Base-by-base conservation (phyloP, 768 basidiomycete species). In the Mycena venus region DNA sequence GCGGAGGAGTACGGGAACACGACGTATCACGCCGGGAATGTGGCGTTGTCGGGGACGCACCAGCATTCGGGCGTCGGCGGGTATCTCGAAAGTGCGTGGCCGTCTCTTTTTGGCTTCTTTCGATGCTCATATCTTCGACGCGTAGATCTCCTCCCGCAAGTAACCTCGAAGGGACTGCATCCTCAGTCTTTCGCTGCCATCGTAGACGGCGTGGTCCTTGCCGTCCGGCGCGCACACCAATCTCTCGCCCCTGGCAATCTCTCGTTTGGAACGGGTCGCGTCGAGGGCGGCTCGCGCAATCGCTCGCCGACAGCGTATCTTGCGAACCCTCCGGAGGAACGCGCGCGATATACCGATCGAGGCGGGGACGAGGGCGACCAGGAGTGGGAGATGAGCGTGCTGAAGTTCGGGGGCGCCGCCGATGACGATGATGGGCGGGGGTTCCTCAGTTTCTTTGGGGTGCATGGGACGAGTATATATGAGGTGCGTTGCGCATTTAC, bases 381-480 rank as follows among this genome's bases (percentile, higher is more conserved):
- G 79, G 95, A 95, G 81, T 94, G 93, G 83, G 90, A 91, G 7
- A 84, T 95, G 85, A 90, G 91, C 3, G 83, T 94, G 19, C 80
- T 96, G 64, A 85, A 91, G 51, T 92, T 95, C 21, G 70, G 61
- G 2, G 53, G 36, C 4, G 29, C 17, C 4, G 49, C 7, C 61
- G 58, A 59, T 6, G 40, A 68, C n/a, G 47, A 31, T 17, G 88
- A 86, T 36, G 86, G 90, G 23, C 85, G 90, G 66, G 94, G 95
- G 1, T 87, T 95, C 77, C 79, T 95, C 74, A 92, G 90, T 79
- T 95, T 95, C 84, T 95, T 92, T 79, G 86, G 93, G 1, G 94
- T 95, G 0, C 95, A 95, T 82, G 93, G 94, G 2, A 95, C 94
- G 19, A 94, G 93, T 77, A 77, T 95, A n/a, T 95, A 95, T 77